A percentile compares a stretch with the other conserved stretches of the same genome.
Conservation (phyloP, 1,284 basidiomycete genomes). For the Trichosporon sp. region DNA sequence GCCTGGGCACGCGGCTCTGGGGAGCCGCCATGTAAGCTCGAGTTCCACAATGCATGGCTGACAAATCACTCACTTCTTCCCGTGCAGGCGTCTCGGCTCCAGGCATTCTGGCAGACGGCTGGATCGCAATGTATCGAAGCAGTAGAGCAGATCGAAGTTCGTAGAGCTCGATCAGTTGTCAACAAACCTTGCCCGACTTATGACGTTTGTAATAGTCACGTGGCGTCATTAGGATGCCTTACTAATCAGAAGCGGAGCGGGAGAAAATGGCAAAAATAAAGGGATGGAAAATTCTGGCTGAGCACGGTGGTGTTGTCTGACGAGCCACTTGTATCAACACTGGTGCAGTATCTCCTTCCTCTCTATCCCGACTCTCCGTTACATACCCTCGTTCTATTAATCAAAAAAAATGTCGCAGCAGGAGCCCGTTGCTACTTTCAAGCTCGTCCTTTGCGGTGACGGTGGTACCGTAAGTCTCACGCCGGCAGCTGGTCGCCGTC, state of each 20-base stretch:
- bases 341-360: conserved; percentile 2
- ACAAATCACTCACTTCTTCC: background rate
- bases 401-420: conserved; percentile 38
- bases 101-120: background rate
- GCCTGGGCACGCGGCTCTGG: conserved; percentile 33
- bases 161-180: no score
- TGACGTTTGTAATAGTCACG: conserved; percentile 4
- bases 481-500: background rate
- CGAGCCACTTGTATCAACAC: conserved; percentile 4
- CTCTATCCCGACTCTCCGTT: background rate
- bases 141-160: background rate
- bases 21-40: conserved; percentile 14
- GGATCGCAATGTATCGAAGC: no score
- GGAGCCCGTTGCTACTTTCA: conserved; percentile 76
- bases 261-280: conserved; percentile 9
- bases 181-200: no score
- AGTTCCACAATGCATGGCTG: background rate
- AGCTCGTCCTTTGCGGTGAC: conserved; percentile 93
- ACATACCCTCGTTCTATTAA: background rate
- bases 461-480: conserved; percentile 79
- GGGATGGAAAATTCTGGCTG: conserved; percentile 5
- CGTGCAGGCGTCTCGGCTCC: background rate
- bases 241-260: background rate
- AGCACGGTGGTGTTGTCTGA: conserved; percentile 4
- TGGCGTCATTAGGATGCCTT: background rate